A percentile compares a stretch with the other conserved stretches of the same genome.
Conservation (phyloP, 495 filamentous ascomycete genomes). For the Aspergillus campestris region DNA sequence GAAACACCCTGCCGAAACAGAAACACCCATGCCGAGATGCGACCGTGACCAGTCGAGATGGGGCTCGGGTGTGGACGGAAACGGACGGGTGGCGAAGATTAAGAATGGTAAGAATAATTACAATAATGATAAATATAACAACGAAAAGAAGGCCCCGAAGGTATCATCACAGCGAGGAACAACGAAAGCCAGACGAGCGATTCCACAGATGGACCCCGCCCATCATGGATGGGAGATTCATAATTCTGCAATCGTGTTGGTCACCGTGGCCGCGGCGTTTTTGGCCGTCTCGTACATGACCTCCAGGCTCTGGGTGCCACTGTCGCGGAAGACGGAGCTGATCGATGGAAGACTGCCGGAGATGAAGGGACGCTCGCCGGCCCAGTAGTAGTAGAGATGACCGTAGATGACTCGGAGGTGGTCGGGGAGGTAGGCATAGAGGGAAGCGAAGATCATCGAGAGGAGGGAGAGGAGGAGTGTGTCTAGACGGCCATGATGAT, state of each 20-base stretch:
- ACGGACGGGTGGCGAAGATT: too few species aligned
- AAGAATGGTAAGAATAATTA: too few species aligned
- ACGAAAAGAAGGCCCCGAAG: conserved; percentile 1
- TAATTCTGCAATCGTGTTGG: conserved; percentile 29
- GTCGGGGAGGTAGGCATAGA: conserved; percentile 84
- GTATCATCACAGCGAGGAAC: conserved; percentile 2
- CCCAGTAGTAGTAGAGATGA: conserved; percentile 91
- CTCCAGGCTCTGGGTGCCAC: conserved; percentile 25
- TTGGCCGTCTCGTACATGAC: conserved; percentile 38
- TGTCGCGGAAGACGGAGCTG: conserved; percentile 31
- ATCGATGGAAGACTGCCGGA: conserved; percentile 24
- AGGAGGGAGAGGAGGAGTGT: conserved; percentile 81
- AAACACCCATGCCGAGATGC: too few species aligned
- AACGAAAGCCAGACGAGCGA: conserved; percentile 2
- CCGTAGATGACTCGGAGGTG: conserved; percentile 70
- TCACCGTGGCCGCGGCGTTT: conserved; percentile 27
- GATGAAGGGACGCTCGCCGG: conserved; percentile 55
- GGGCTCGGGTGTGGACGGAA: too few species aligned
- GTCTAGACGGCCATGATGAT: conserved; percentile 44
- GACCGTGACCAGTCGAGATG: background rate
- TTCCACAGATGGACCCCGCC: background rate
- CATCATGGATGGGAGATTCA: conserved; percentile 9
- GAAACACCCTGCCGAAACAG: too few species aligned
- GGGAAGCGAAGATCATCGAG: conserved; percentile 75
- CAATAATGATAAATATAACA: conserved; percentile 4